These are phyloP conservation scores for Trichothecium sympodiale DNA, from an alignment of 2,329 filamentous ascomycete genomes.

Conservation along the genomic window DNA sequence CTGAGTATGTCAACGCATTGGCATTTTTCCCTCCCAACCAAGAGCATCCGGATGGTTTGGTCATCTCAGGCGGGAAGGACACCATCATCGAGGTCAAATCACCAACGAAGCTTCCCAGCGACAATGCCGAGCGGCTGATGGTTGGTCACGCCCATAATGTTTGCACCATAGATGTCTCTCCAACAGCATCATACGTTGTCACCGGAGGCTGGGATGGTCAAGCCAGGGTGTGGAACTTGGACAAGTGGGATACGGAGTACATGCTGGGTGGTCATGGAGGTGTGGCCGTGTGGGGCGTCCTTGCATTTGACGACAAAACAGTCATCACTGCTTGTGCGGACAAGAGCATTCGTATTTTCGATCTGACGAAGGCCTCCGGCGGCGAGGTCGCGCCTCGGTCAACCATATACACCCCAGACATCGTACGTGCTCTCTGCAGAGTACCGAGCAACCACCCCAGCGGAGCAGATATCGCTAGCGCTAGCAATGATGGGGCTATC, in stretches of 20 bases:
- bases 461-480: conserved; percentile 86
- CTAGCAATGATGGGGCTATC: conserved; percentile 84
- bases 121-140: conserved; percentile 76
- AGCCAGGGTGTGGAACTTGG: conserved; percentile 76
- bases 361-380: conserved; percentile 50
- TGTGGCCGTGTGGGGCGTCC: conserved; percentile 76
- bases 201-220: conserved; percentile 92
- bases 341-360: conserved; percentile 76
- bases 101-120: conserved; percentile 52
- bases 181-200: conserved; percentile 62
- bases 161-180: conserved; percentile 71
- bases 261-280: conserved; percentile 66
- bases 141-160: conserved; percentile 82
- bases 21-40: conserved; percentile 61
- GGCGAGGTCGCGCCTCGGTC: conserved; percentile 40
- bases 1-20: conserved; percentile 79
- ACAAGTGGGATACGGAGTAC: conserved; percentile 69
- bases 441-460: conserved; percentile 66
- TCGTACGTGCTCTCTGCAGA: conserved; percentile 79
- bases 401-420: conserved; percentile 59
- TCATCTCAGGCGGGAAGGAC: conserved; percentile 84
- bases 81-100: conserved; percentile 84
- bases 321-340: conserved; percentile 91
- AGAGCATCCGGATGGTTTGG: conserved; percentile 63
- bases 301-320: conserved; percentile 68